phyloP scores from a whole-genome alignment of 495 filamentous ascomycete species.

The Podospora bellae-mahoneyi region DNA sequence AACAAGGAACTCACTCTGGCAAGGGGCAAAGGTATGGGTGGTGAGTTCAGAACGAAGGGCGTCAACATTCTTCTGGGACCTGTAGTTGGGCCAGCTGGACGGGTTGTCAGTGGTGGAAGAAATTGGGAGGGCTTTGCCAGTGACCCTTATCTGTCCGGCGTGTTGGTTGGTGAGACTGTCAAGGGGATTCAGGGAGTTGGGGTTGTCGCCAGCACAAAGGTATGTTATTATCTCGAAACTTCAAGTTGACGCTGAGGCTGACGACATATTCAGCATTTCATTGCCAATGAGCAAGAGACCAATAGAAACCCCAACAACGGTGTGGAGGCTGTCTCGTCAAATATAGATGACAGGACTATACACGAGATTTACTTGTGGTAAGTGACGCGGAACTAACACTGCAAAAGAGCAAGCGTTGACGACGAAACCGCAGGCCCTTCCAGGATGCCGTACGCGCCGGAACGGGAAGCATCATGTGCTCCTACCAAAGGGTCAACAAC shows the following conservation, averaged over 20 bases:
- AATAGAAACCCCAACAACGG: conserved; percentile 51
- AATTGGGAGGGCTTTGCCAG: conserved; percentile 57
- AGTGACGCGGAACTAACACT: conserved; percentile 41
- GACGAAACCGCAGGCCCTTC: conserved; percentile 49
- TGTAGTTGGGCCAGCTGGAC: conserved; percentile 56
- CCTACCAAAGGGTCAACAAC: conserved; percentile 65
- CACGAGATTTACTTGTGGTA: conserved; percentile 71
- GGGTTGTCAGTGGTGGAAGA: conserved; percentile 50
- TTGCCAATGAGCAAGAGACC: conserved; percentile 64
- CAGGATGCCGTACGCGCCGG: conserved; percentile 61
- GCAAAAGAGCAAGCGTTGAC: conserved; percentile 7
- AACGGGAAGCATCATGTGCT: conserved; percentile 64
- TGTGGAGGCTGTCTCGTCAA: conserved; percentile 53
- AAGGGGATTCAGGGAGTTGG: conserved; percentile 50
- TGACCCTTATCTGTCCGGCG: conserved; percentile 50
- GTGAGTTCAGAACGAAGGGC: conserved; percentile 59
- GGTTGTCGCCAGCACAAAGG: conserved; percentile 52
- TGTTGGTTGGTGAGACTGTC: conserved; percentile 45
- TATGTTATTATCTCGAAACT: conserved; percentile 25
- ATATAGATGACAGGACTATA: conserved; percentile 64
- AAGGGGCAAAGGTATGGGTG: conserved; percentile 52
- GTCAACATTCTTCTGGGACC: conserved; percentile 66
- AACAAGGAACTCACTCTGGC: conserved; percentile 51
- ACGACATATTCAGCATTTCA: conserved; percentile 47
- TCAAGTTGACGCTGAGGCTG: background rate